A percentile compares a stretch with the other conserved stretches of the same genome.
phyloP scores from a whole-genome alignment of 371 early-diverging fungal genomes.

The Mortierella sp. region DNA sequence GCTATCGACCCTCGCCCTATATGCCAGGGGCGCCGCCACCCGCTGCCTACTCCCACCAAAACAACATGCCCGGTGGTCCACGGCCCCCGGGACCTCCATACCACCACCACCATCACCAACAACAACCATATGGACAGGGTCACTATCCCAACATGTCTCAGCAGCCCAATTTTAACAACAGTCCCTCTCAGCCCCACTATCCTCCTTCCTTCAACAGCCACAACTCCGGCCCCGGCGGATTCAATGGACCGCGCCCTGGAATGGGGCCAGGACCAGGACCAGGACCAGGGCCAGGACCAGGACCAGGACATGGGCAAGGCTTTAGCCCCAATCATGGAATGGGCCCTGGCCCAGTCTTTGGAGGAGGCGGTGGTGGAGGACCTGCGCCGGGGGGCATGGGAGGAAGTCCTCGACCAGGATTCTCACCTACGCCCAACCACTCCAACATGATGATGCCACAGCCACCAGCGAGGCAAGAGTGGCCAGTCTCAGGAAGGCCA shows the following conservation, averaged over 20 bases:
- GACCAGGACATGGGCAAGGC: slow-evolving; percentile 18
- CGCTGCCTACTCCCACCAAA: slow-evolving; percentile 32
- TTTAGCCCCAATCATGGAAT: slow-evolving; percentile 10
- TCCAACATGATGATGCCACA: slow-evolving; percentile 40
- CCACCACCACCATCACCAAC: slow-evolving; percentile 25
- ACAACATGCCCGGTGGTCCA: slow-evolving; percentile 33
- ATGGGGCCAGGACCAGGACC: slow-evolving; percentile 18
- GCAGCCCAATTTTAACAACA: slow-evolving; percentile 25
- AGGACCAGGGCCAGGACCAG: slow-evolving; percentile 21
- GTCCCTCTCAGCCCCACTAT: slow-evolving; percentile 17
- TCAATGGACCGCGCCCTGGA: slow-evolving; percentile 19
- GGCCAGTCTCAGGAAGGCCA: slow-evolving; percentile 46
- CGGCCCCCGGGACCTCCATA: slow-evolving; percentile 28
- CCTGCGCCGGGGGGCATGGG: slow-evolving; percentile 4
- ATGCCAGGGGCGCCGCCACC: slow-evolving; percentile 11
- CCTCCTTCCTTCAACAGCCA: slow-evolving; percentile 32
- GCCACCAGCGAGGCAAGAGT: slow-evolving; percentile 45
- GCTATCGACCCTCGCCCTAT: slow-evolving; percentile 27
- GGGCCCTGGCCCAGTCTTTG: slow-evolving; percentile 16
- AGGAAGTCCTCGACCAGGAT: slow-evolving; percentile 26
- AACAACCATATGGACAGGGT: slow-evolving; percentile 20
- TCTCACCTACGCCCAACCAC: slow-evolving; percentile 30
- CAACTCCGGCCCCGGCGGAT: slow-evolving; percentile 15
- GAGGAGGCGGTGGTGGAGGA: slow-evolving; percentile 19
- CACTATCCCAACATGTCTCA: slow-evolving; percentile 20